phyloP scores from a whole-genome alignment of 257 asterid genomes.

The Lycium barbarum region DNA sequence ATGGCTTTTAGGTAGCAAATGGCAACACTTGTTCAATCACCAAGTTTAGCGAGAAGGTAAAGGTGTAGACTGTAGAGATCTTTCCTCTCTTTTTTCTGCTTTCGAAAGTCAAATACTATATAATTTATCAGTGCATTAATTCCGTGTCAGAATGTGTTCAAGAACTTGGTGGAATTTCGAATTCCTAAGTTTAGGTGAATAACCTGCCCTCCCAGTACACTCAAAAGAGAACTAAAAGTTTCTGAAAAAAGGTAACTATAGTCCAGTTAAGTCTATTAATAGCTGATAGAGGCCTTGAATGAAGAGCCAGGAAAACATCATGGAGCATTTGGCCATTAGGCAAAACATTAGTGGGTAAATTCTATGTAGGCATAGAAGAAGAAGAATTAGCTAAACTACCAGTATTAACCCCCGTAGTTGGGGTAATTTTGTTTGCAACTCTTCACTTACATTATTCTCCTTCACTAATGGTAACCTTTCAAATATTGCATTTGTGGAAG shows the following conservation, averaged over 20 bases:
- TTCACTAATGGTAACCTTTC: slow-evolving; percentile 70
- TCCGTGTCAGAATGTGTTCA: not conserved
- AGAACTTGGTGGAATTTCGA: not conserved
- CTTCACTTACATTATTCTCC: slow-evolving; percentile 31
- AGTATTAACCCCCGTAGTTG: slow-evolving; percentile 27
- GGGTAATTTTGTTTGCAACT: slow-evolving; percentile 38
- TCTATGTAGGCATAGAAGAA: slow-evolving; percentile 43
- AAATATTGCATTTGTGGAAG: slow-evolving; percentile 66
- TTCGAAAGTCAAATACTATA: not conserved
- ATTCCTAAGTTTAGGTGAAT: slow-evolving; percentile 4
- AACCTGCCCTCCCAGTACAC: not conserved
- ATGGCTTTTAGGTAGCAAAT: not conserved
- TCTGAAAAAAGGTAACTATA: not conserved
- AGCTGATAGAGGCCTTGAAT: slow-evolving; percentile 33
- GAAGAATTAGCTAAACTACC: slow-evolving; percentile 39
- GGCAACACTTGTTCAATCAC: not conserved
- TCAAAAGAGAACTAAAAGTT: not conserved
- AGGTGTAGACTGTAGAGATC: not conserved
- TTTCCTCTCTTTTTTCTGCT: not conserved
- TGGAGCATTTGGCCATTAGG: slow-evolving; percentile 63
- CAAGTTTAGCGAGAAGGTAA: not conserved
- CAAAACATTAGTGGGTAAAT: slow-evolving; percentile 51
- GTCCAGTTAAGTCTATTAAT: not conserved
- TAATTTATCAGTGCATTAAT: not conserved
- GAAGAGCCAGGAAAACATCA: slow-evolving; percentile 68